phyloP scores from a whole-genome alignment of 495 filamentous ascomycete species.

The Annulohypoxylon bovei region DNA sequence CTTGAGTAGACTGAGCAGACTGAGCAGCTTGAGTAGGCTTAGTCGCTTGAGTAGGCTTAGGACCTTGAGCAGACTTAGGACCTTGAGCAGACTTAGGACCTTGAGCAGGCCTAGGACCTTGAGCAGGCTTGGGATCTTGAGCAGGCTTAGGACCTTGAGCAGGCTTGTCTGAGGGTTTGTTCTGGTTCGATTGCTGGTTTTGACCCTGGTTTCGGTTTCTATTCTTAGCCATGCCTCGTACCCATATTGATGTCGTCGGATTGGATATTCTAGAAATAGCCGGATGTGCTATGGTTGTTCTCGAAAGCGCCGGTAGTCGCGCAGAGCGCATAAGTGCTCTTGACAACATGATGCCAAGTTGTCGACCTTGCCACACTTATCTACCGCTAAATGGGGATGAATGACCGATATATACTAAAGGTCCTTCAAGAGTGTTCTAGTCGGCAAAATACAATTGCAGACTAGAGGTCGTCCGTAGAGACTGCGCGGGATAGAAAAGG shows the following conservation, averaged over 20 bases:
- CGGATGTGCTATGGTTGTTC: slow-evolving; percentile 39
- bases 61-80: too few species aligned
- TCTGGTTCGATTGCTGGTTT: slow-evolving; percentile 10
- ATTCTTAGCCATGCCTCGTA: slow-evolving; percentile 54
- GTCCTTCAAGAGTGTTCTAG: neutral
- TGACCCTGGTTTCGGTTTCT: slow-evolving; percentile 21
- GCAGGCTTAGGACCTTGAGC: slow-evolving; percentile 36
- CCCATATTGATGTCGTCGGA: slow-evolving; percentile 46
- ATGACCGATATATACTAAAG: neutral
- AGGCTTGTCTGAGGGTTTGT: slow-evolving; percentile 12
- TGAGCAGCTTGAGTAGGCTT: neutral
- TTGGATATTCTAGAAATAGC: slow-evolving; percentile 23
- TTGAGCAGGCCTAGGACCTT: slow-evolving; percentile 24
- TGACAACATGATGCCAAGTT: slow-evolving; percentile 52
- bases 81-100: neutral
- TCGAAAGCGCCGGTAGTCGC: slow-evolving; percentile 42
- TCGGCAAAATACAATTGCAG: neutral
- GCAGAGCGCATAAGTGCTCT: slow-evolving; percentile 53
- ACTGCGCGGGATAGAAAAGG: slow-evolving; percentile 18
- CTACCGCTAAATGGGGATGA: neutral
- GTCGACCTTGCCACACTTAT: slow-evolving; percentile 14
- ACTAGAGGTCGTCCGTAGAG: slow-evolving; percentile 18
- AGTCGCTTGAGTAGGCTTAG: too few species aligned
- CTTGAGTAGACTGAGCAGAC: neutral
- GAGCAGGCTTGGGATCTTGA: slow-evolving; percentile 6